These are phyloP conservation scores for Candida silvatica DNA, from an alignment of 805 yeast species.

Conservation along the genomic window DNA sequence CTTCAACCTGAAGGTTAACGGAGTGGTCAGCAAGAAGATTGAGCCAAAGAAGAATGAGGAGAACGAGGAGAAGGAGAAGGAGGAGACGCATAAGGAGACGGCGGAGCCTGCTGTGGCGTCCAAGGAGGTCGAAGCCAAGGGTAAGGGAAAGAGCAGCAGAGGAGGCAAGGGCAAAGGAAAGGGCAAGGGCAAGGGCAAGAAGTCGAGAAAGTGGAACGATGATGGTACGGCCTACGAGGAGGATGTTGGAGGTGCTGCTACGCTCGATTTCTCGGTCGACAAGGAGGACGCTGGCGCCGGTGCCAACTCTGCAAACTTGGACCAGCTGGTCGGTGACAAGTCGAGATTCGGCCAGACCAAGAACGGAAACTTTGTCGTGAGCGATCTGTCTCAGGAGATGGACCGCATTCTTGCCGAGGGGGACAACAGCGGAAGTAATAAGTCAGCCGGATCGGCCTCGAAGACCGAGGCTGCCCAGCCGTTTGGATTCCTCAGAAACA, in stretches of 20 bases:
- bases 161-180: too few species aligned
- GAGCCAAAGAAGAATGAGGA: constrained; percentile 68
- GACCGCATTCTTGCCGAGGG: constrained; percentile 26
- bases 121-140: constrained; percentile 5
- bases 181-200: constrained; percentile 21
- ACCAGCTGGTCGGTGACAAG: constrained; percentile 30
- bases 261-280: constrained; percentile 47
- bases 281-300: constrained; percentile 8
- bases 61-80: constrained; percentile 48
- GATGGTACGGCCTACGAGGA: constrained; percentile 49
- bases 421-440: constrained; percentile 6
- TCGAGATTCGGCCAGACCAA: constrained; percentile 32
- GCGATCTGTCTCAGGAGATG: constrained; percentile 50
- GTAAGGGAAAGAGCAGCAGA: constrained; percentile 1
- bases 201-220: constrained; percentile 56
- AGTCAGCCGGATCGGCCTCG: constrained; percentile 12
- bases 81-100: constrained; percentile 36
- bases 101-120: constrained; percentile 2
- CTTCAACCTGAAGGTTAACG: constrained; percentile 22
- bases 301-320: constrained; percentile 16
- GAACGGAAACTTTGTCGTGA: constrained; percentile 57
- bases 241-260: constrained; percentile 24
- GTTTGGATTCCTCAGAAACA: constrained; percentile 50
- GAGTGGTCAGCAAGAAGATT: background rate
- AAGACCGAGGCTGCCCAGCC: constrained; percentile 27